Conservation (phyloP, 768 basidiomycete genomes). For the Melanogaster broomeanus region DNA sequence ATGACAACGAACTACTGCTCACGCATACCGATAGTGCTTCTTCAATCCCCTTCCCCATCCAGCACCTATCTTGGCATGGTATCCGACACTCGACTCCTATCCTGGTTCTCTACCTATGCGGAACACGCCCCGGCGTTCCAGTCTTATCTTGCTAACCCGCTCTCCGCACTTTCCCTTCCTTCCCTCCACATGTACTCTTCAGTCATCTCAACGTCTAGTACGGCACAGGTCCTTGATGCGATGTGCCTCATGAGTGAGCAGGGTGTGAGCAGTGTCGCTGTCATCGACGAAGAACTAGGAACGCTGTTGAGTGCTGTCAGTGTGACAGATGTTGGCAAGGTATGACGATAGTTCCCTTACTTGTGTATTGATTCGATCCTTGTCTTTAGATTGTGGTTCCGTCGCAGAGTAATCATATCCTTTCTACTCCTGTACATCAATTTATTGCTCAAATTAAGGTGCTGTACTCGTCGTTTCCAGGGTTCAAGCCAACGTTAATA, state of each 20-base stretch:
- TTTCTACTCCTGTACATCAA: conserved; percentile 66
- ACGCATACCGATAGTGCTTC: conserved; percentile 45
- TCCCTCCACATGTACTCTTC: conserved; percentile 63
- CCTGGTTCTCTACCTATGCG: conserved; percentile 65
- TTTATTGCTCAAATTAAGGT: conserved; percentile 78
- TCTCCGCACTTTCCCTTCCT: conserved; percentile 58
- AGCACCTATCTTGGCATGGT: conserved; percentile 66
- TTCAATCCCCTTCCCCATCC: conserved; percentile 48
- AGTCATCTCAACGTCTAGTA: conserved; percentile 63
- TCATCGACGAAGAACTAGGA: conserved; percentile 66
- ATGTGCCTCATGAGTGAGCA: conserved; percentile 87
- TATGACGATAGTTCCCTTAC: conserved; percentile 23
- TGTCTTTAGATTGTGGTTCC: conserved; percentile 70
- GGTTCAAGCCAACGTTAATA: conserved; percentile 2
- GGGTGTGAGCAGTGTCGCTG: conserved; percentile 82
- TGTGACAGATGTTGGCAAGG: conserved; percentile 82
- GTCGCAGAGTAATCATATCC: conserved; percentile 75
- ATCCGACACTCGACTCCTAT: conserved; percentile 70
- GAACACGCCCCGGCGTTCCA: conserved; percentile 40
- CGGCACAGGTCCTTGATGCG: conserved; percentile 69
- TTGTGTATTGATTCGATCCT: neutral
- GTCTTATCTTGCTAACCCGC: conserved; percentile 50
- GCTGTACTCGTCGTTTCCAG: conserved; percentile 5
- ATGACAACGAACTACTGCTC: neutral
- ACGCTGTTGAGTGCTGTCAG: conserved; percentile 73